Conservation (phyloP, 768 basidiomycete species). For the Agaricus subrufescens region DNA sequence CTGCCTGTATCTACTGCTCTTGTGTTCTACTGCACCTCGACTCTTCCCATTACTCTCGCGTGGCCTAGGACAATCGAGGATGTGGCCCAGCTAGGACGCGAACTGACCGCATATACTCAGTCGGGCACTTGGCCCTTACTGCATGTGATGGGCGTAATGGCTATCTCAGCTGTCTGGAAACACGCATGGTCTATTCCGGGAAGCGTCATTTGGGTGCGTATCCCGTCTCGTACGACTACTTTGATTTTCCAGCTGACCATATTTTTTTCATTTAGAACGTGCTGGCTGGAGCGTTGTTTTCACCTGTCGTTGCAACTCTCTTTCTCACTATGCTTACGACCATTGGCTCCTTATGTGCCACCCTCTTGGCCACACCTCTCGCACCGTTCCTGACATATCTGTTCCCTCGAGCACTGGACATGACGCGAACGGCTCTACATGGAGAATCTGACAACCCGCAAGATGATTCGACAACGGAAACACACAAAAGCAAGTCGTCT, state of each 20-base stretch:
- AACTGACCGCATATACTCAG: conserved; percentile 75
- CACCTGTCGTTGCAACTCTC: conserved; percentile 75
- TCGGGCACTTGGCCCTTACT: conserved; percentile 57
- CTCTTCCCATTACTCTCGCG: conserved; percentile 70
- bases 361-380: conserved; percentile 75
- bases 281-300: conserved; percentile 81
- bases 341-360: conserved; percentile 78
- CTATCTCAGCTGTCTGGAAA: conserved; percentile 87
- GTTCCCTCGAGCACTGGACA: conserved; percentile 80
- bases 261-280: conserved; percentile 61
- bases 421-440: conserved; percentile 80
- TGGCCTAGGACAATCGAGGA: conserved; percentile 78
- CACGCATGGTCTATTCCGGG: conserved; percentile 98
- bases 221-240: conserved; percentile 12
- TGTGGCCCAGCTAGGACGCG: conserved; percentile 67
- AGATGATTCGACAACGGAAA: conserved; percentile 27
- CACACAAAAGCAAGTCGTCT: conserved; percentile 30
- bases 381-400: conserved; percentile 77
- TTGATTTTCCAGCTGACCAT: conserved; percentile 8
- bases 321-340: conserved; percentile 84
- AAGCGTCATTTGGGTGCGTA: conserved; percentile 81
- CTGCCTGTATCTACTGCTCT: conserved; percentile 67
- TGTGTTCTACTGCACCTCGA: conserved; percentile 67
- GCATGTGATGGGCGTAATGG: conserved; percentile 81
- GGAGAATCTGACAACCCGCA: conserved; percentile 48